Conservation (phyloP, 495 filamentous ascomycete genomes). For the Clohesyomyces aquaticus region DNA sequence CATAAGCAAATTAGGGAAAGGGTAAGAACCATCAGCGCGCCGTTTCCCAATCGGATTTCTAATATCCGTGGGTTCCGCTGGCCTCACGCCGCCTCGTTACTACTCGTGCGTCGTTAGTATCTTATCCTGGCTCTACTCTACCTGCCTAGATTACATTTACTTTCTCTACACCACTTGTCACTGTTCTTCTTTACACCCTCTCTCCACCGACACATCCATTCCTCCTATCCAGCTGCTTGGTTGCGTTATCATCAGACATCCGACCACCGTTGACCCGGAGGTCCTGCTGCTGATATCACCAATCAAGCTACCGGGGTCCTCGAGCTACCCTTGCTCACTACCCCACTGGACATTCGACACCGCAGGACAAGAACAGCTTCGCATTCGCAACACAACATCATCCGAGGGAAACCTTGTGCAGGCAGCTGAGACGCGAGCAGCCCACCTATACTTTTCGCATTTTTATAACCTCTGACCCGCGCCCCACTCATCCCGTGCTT, state of each 20-base stretch:
- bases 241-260: not conserved
- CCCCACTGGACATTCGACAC: conserved; percentile 2
- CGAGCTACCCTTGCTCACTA: not conserved
- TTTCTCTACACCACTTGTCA: too few relatives aligned
- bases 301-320: not conserved
- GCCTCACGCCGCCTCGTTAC: not conserved
- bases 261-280: not conserved
- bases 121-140: too few relatives aligned
- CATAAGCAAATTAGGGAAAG: too few relatives aligned
- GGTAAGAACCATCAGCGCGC: too few relatives aligned
- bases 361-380: not conserved
- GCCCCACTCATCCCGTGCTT: not conserved
- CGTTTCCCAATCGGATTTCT: not conserved
- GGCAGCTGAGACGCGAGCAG: not conserved
- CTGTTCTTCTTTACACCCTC: too few relatives aligned
- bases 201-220: too few relatives aligned
- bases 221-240: too few relatives aligned
- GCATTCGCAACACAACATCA: not conserved
- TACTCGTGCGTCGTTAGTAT: too few relatives aligned
- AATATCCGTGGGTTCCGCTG: conserved; percentile 5
- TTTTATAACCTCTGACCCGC: not conserved
- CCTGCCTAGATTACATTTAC: not conserved
- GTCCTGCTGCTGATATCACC: not conserved
- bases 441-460: not conserved
- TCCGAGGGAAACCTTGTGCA: not conserved